These are phyloP conservation scores for Glebionis coronaria DNA, from an alignment of 129 eudicot species.

Conservation along the genomic window DNA sequence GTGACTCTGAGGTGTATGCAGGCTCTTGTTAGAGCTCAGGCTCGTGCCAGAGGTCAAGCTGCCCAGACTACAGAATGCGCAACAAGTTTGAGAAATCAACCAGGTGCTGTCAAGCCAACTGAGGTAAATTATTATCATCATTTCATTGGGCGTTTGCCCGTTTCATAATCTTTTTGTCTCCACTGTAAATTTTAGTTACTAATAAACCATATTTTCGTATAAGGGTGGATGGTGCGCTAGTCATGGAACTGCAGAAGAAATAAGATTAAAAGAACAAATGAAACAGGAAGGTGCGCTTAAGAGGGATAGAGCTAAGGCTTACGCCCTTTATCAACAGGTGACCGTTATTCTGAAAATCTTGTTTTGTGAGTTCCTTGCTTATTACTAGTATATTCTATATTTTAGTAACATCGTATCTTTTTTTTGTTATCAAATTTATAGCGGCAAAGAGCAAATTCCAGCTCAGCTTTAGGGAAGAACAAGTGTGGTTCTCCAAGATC, in stretches of 20 bases:
- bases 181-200: too few relatives aligned
- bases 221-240: constrained; percentile 92
- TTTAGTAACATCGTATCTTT: constrained; percentile 1
- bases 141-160: neutral
- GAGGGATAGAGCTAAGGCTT: constrained; percentile 75
- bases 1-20: constrained; percentile 95
- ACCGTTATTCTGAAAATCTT: neutral
- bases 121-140: constrained; percentile 44
- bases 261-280: constrained; percentile 61
- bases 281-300: constrained; percentile 75
- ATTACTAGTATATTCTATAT: too few relatives aligned
- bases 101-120: constrained; percentile 42
- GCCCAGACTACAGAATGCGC: constrained; percentile 38
- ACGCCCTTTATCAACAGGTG: constrained; percentile 76
- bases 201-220: neutral
- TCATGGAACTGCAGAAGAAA: constrained; percentile 62
- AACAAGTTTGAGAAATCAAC: constrained; percentile 13
- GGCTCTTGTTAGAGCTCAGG: constrained; percentile 91
- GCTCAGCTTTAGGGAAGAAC: too few relatives aligned
- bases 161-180: neutral
- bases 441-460: constrained; percentile 37
- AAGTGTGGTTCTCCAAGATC: constrained; percentile 29
- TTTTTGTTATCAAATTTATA: constrained; percentile 12
- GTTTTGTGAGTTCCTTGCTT: neutral
- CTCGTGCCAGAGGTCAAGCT: constrained; percentile 61